Evolutionary conservation across 805 yeast genomes (phyloP).

Genomic region (Sugiyamaella chiloensis): DNA sequence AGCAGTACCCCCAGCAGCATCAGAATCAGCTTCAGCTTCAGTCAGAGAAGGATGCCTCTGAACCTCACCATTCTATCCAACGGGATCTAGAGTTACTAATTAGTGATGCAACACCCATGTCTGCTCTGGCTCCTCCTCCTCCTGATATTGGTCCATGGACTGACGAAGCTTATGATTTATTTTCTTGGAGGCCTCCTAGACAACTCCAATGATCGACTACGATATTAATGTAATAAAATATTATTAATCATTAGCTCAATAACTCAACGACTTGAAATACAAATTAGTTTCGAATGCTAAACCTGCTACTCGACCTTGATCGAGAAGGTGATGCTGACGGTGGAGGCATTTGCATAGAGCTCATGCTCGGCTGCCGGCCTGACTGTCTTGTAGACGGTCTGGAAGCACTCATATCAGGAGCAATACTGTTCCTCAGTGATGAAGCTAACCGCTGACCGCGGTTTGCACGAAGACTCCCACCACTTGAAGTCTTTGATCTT

Average conservation of each 20-base stretch:
- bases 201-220: too few species aligned
- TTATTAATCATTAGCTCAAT: too few species aligned
- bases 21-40: too few species aligned
- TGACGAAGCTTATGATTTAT: slow-evolving; percentile 29
- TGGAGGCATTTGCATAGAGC: slow-evolving; percentile 13
- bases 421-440: slow-evolving; percentile 24
- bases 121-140: background rate
- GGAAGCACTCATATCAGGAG: slow-evolving; percentile 26
- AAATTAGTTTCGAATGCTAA: slow-evolving; percentile 3
- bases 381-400: slow-evolving; percentile 11
- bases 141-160: slow-evolving; percentile 31
- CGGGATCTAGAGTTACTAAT: background rate
- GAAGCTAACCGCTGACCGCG: slow-evolving; percentile 16
- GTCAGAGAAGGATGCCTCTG: too few species aligned
- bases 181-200: slow-evolving; percentile 27
- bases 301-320: slow-evolving; percentile 13
- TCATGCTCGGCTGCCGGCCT: slow-evolving; percentile 17
- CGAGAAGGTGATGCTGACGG: slow-evolving; percentile 10
- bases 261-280: too few species aligned
- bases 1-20: background rate
- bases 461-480: slow-evolving; percentile 13
- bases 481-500: slow-evolving; percentile 15
- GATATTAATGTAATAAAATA: too few species aligned
- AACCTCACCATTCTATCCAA: background rate
- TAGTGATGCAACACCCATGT: background rate